Base-by-base conservation (phyloP, 192 early-diverging fungal species). In the Diversispora epigaea region DNA sequence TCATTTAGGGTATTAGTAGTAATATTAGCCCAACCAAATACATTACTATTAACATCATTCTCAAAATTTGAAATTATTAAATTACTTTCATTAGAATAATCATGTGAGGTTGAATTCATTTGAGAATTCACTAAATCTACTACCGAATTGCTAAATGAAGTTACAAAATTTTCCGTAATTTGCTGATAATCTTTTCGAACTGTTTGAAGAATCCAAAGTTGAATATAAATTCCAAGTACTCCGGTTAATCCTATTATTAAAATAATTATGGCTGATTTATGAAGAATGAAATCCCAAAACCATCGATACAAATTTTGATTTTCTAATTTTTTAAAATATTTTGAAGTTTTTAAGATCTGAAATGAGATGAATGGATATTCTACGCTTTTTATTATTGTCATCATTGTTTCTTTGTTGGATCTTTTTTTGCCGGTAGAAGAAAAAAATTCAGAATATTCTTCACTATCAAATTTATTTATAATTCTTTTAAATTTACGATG, bases 211-310 rank as follows among this genome's bases (percentile, higher is more conserved):
- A 83, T 19, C 4, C 69, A 57, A 19, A 80, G 47, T 72, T 83
- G 79, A 10, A 68, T 41, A 41, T 74, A 77, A 14, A 77, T 55
- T 8, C 80, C 32, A 1, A 64, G 6, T 6, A 83, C 17, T 0
- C 82, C 79, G 2, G 77, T 40, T 4, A 77, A 19, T 0, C 79
- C 82, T 40, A 83, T 56, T 4, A 73, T 3, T 14, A 83, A 72
- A 57, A 79, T 80, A 6, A 67, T 47, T 0, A 80, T 21, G 6
- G 77, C 79, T n/a, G 64, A 67, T 22, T 69, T 70, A 8, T 77
- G 61, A 1, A 66, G 14, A 25, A 80, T 72, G 15, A 77, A 83
- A 40, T 68, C 56, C 8, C 69, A 57, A 44, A 79, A 83, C 82
- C 82, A 83, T 14, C 75, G 45, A 49, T 63, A 80, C 10, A 79